Conservation (phyloP, 768 basidiomycete genomes). For the Psilocybe subaeruginosa region DNA sequence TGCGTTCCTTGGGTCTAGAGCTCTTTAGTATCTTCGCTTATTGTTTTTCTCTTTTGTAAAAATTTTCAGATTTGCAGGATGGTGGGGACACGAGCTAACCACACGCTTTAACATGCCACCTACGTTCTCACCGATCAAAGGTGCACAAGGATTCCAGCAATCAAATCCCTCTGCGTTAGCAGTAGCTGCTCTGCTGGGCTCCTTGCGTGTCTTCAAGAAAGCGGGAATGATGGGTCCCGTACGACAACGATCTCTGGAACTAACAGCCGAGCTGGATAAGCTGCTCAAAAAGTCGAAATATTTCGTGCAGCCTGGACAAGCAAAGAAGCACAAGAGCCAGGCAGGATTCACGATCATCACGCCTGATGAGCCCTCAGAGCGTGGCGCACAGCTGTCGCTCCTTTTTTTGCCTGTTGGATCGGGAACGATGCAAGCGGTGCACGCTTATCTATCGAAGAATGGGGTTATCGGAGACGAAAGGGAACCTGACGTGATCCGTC, state of each 20-base stretch:
- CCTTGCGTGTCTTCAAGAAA: constrained; percentile 78
- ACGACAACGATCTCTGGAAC: constrained; percentile 65
- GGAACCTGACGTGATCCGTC: constrained; percentile 87
- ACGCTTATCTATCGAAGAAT: constrained; percentile 54
- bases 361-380: constrained; percentile 61
- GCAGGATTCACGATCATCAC: constrained; percentile 92
- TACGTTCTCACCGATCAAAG: constrained; percentile 79
- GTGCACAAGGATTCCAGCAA: constrained; percentile 95
- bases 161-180: constrained; percentile 90
- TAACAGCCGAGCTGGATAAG: constrained; percentile 75
- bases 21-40: constrained; percentile 9
- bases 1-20: constrained; percentile 33
- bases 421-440: constrained; percentile 72
- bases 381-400: constrained; percentile 90
- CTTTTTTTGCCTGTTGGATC: constrained; percentile 69
- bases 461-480: constrained; percentile 95
- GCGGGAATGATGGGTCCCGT: constrained; percentile 76
- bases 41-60: constrained; percentile 12
- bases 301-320: constrained; percentile 39
- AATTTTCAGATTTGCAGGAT: constrained; percentile 77
- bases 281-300: constrained; percentile 64
- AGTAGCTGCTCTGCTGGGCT: constrained; percentile 80
- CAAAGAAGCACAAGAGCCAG: constrained; percentile 27
- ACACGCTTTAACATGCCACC: constrained; percentile 93
- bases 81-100: constrained; percentile 94